Base-by-base conservation (phyloP, 768 basidiomycete genomes). In the Pleurotus giganteus region DNA sequence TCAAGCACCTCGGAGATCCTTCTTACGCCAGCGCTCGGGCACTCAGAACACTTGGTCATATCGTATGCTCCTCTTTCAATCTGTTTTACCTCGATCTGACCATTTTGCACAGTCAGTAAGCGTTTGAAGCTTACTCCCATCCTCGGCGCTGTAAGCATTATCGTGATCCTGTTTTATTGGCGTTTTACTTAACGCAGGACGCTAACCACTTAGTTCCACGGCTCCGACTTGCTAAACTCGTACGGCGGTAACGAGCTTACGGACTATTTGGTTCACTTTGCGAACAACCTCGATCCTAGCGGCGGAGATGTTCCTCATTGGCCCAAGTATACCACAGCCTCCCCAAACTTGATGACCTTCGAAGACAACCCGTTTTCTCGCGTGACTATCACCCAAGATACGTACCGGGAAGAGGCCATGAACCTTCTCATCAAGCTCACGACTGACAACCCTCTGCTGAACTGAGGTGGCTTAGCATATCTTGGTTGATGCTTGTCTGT, bases 41-140 rank as follows among this genome's bases (percentile, higher is more conserved):
- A 67, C 65, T 42, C 74, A 75, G 59, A 65, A 64, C 5, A 59
- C 68, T 2, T 80, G 75, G 75, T 65, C 67, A 0, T 77, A 69
- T 59, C 58, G 77, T 78, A 36, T 55, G 69, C 68, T 36, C 4
- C 26, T 29, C 4, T 21, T 24, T 21, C 24, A 2, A 1, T 27
- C 24, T 9, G n/a, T 23, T 19, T 1, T 7, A 41, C 24, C 27
- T n/a, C 26, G 11, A 17, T 15, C 9, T 45, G 44, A 45, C 26
- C 21, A 7, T 24, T 43, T 15, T 42, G 24, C n/a, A 2, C 42
- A 75, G 73, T 71, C 47, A 70, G 51, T 57, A 69, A 70, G 56
- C 65, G 73, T 0, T 45, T 63, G 0, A 74, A 76, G 41, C 15
- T 5, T 0, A 28, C 62, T 0, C 68, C 70, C 15, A 27, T 67